Conservation (phyloP, 2,329 filamentous ascomycete genomes). For the Tolypocladium endophyticum region DNA sequence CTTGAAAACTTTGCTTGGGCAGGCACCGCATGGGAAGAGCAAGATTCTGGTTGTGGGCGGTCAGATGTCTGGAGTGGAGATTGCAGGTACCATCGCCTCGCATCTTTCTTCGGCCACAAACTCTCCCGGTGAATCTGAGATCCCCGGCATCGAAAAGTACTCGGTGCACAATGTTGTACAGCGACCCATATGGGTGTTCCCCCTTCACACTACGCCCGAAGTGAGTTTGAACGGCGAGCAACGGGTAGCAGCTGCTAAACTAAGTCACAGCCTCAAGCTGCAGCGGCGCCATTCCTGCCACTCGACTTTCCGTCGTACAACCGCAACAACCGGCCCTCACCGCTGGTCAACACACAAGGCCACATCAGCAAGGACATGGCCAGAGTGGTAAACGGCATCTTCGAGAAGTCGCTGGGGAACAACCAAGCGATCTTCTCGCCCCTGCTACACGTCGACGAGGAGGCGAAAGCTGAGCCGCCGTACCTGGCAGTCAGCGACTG, state of each 20-base stretch:
- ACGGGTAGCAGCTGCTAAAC: not conserved
- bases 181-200: constrained; percentile 62
- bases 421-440: constrained; percentile 42
- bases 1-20: constrained; percentile 35
- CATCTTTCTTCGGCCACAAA: constrained; percentile 56
- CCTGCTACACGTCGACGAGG: constrained; percentile 25
- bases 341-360: constrained; percentile 53
- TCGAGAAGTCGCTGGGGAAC: constrained; percentile 35
- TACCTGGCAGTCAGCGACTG: constrained; percentile 61
- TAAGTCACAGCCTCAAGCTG: constrained; percentile 24
- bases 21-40: constrained; percentile 27
- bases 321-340: constrained; percentile 46
- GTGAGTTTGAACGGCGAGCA: constrained; percentile 18
- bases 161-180: constrained; percentile 59
- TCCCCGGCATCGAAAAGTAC: constrained; percentile 36
- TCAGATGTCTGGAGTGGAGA: constrained; percentile 75
- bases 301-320: constrained; percentile 67
- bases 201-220: constrained; percentile 43
- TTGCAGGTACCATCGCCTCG: constrained; percentile 59
- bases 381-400: constrained; percentile 39
- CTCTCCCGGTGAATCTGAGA: constrained; percentile 31
- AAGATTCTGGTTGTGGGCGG: constrained; percentile 69
- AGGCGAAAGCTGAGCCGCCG: constrained; percentile 39
- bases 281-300: constrained; percentile 55
- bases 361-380: constrained; percentile 51